Evolutionary conservation across 2,329 filamentous ascomycete genomes (phyloP), one percentile per base, ranked within the genome.

Genomic region (Aspergillus viridinutans): DNA sequence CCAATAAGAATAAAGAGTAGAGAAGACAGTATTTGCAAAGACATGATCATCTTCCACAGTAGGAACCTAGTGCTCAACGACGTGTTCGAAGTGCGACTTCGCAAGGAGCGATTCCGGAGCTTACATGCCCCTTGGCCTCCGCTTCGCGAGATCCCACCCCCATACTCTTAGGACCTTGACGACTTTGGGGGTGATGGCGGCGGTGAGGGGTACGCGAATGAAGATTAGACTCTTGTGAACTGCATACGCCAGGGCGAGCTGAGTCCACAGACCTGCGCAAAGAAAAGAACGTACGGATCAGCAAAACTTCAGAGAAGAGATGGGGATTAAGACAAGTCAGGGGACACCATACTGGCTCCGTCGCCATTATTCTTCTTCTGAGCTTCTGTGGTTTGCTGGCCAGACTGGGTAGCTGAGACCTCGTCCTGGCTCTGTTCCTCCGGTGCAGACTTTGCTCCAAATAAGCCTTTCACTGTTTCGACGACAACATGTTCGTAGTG

Each of bases 161-260:
- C 93, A 96, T 12, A 85, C 83, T 62, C 93, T 82, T 28, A 99
- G 79, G 12, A 86, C 84, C 76, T 91, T 95, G 68, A 97, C 94
- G n/a, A 97, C 87, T 76, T 95, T 97, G 1, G 94, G 94, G 8
- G 90, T 92, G 35, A 97, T 82, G 2, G 92, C 93, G 12, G 90
- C 92, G 1, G 94, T 94, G 61, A 97, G 77, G 8, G 94, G 94
- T 9, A 99, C 91, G n/a, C 94, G 85, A 63, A 97, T 75, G 74
- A 99, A 96, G 68, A 99, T 97, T 74, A 97, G 91, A 66, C 90
- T 95, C 78, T 99, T 99, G 81, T 99, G 94, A 57, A 99, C 90
- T 28, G 93, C 93, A 70, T 99, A 99, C 12, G 94, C 94, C 50
- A 99, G 83, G 17, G 90, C 92, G 29, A 99, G 80, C 71, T 97